A percentile compares a stretch with the other conserved stretches of the same genome.
phyloP scores from a whole-genome alignment of 2,329 filamentous ascomycete species.

The Phialophora macrospora region DNA sequence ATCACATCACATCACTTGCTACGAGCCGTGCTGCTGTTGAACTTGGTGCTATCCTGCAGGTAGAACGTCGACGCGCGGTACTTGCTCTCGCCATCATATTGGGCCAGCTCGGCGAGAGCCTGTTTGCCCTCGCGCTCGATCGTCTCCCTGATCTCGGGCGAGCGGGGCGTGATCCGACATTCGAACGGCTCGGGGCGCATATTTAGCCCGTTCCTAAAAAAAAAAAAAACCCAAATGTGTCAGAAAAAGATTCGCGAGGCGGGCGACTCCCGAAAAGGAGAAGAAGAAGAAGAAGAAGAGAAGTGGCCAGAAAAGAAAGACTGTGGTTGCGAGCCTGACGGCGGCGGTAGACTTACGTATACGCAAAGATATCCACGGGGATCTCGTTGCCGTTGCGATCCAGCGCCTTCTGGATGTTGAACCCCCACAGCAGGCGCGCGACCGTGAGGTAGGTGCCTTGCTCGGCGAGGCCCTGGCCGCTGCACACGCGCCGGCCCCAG shows the following conservation, averaged over 20 bases:
- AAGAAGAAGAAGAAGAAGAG: not conserved
- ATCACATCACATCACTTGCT: not conserved
- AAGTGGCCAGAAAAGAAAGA: too few species aligned
- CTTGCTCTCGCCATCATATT: constrained; percentile 62
- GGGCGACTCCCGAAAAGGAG: too few species aligned
- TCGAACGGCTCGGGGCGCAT: constrained; percentile 63
- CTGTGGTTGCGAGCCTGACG: too few species aligned
- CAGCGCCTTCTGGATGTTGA: constrained; percentile 34
- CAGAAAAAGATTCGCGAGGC: too few species aligned
- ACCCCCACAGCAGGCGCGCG: constrained; percentile 52
- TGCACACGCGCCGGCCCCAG: constrained; percentile 55
- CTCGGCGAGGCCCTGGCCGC: constrained; percentile 42
- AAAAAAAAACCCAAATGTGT: too few species aligned
- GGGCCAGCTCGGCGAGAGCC: constrained; percentile 58
- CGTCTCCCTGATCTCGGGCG: constrained; percentile 54
- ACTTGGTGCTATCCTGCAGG: constrained; percentile 38
- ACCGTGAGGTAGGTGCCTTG: constrained; percentile 58
- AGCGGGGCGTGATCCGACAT: constrained; percentile 59
- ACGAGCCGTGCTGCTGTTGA: not conserved
- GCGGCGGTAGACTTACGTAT: constrained; percentile 44
- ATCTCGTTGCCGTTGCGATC: constrained; percentile 50
- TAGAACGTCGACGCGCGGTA: constrained; percentile 63
- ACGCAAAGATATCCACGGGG: constrained; percentile 62
- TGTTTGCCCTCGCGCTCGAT: constrained; percentile 60
- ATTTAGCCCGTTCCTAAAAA: constrained; percentile 57